Percentiles rank a stretch among this genome's conserved stretches.
Conservation (phyloP, 805 yeast species). For the Debaryomyces tyrocola region DNA sequence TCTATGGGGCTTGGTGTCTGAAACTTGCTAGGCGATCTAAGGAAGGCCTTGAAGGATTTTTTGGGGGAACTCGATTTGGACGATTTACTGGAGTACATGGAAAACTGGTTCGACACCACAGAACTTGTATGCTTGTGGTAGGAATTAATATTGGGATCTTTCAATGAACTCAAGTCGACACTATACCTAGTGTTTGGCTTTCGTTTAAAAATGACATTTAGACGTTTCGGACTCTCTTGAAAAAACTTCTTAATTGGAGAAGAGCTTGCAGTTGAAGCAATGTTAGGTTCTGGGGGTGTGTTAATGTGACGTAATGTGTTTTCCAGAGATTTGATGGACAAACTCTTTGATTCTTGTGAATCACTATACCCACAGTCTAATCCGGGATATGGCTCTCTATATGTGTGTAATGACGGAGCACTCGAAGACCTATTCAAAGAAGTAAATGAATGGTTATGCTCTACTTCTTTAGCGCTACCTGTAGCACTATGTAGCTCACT, state of each 20-base stretch:
- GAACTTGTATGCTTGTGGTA: constrained; percentile 28
- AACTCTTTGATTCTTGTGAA: constrained; percentile 3
- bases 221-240: constrained; percentile 28
- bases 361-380: neutral
- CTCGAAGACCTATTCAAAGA: constrained; percentile 29
- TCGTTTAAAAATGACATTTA: constrained; percentile 21
- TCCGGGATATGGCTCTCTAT: constrained; percentile 16
- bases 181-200: constrained; percentile 5
- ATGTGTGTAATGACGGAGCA: constrained; percentile 45
- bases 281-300: constrained; percentile 10
- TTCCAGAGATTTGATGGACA: constrained; percentile 6
- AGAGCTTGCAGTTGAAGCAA: constrained; percentile 11
- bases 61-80: constrained; percentile 33
- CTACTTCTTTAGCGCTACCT: neutral
- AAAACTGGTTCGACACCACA: constrained; percentile 24
- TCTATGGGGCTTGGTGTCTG: neutral
- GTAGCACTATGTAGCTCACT: constrained; percentile 21
- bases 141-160: neutral
- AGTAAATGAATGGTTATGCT: constrained; percentile 8
- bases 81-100: constrained; percentile 26
- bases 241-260: constrained; percentile 36
- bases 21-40: neutral
- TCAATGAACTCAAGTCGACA: constrained; percentile 1
- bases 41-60: constrained; percentile 22
- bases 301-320: constrained; percentile 10